phyloP scores from a whole-genome alignment of 73 alveolate species.

The Tetrahymena thermophila region DNA sequence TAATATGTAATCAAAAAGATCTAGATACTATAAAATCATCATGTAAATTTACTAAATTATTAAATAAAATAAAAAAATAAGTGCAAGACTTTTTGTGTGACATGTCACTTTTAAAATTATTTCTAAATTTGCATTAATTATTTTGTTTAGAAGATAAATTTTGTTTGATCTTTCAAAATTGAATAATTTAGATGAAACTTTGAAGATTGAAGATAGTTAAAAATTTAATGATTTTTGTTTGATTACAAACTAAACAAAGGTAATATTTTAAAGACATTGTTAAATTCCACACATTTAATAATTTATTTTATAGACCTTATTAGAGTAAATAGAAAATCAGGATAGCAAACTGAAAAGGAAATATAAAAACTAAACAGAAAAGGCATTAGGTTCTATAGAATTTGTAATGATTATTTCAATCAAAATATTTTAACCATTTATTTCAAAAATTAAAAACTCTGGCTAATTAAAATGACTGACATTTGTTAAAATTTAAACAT shows the following conservation, averaged over 20 bases:
- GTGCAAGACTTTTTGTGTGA: not conserved
- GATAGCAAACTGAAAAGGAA: not conserved
- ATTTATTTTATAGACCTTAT: not conserved
- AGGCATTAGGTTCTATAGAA: not conserved
- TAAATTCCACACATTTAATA: not conserved
- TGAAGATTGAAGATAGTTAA: not conserved
- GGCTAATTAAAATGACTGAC: not conserved
- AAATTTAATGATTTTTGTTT: not conserved
- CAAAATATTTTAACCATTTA: too few species aligned
- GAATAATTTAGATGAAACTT: not conserved
- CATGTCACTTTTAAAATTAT: not conserved
- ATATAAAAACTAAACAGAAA: not conserved
- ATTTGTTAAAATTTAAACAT: too few species aligned
- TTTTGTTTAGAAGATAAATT: too few species aligned
- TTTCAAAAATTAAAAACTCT: not conserved
- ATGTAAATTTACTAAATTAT: not conserved
- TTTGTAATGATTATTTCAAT: not conserved
- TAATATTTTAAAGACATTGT: not conserved
- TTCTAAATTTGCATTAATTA: too few species aligned
- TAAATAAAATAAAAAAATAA: too few species aligned
- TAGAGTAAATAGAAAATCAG: not conserved
- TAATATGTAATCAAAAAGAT: not conserved
- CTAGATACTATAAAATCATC: not conserved
- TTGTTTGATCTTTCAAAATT: not conserved
- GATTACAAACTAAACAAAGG: not conserved